Evolutionary conservation across 176 grass and related monocot species (phyloP), one percentile per base, ranked within the genome.

Genomic region (Cenchrus americanus): DNA sequence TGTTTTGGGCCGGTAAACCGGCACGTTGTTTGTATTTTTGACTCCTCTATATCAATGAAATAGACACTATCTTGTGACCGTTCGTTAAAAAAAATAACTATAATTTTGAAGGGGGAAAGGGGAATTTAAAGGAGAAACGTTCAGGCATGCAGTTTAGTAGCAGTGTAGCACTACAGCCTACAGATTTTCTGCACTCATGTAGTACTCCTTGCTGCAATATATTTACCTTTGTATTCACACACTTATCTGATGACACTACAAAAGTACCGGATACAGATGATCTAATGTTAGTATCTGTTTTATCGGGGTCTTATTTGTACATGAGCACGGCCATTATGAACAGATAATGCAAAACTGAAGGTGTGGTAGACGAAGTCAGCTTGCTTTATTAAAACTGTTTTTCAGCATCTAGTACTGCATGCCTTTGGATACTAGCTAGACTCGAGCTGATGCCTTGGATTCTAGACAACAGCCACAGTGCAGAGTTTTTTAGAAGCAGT

Each of bases 381-480:
- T 37, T 2, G 47, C 53, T 30, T 43, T 51, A 65, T 24, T 50
- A 17, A 6, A 73, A 79, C 15, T 44, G 24, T 59, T 11, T 12
- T 37, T 50, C 0, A 0, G 26, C 54, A 13, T 76, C 21, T 34
- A 54, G 34, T 51, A n/a, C n/a, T n/a, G 21, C 23, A 10, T 32
- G 27, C 82, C 37, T 8, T 84, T 30, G 30, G 62, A 89, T 84
- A 13, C 50, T 74, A 48, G 26, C 50, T 74, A 48, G 26, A 67
- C 43, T 37, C 34, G 3, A 37, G 34, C 34, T 37, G 34, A 37
- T 37, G 27, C 82, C 48, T 84, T 30, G 32, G 62, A 89, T 85
- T 10, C 51, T 75, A 49, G 27, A 68, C 43, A 80, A 34, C 6
- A 21, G 34, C 3, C 34, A 37, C 34, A 4, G 34, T 32, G 49